phyloP scores from a whole-genome alignment of 805 yeast species.

The Metschnikowia sp. region DNA sequence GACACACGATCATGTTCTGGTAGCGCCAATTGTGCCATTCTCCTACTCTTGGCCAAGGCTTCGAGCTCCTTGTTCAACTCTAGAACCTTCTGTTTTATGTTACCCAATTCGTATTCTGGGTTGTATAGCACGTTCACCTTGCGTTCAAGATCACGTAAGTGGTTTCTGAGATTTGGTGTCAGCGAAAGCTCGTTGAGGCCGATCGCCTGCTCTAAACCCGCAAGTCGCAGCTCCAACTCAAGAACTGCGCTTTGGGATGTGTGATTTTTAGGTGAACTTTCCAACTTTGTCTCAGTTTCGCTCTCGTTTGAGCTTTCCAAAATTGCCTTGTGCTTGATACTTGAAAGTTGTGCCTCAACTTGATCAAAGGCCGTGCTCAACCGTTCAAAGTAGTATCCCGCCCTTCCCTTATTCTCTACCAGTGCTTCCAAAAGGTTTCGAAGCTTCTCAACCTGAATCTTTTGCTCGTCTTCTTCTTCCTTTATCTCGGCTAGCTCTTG shows the following conservation, averaged over 20 bases:
- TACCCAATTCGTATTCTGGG: slow-evolving; percentile 29
- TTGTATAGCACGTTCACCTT: slow-evolving; percentile 33
- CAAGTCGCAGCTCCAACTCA: slow-evolving; percentile 26
- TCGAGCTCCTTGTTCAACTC: slow-evolving; percentile 27
- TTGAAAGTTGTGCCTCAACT: slow-evolving; percentile 4
- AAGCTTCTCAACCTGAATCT: not conserved
- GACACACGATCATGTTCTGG: not conserved
- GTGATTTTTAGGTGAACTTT: not conserved
- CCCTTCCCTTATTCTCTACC: not conserved
- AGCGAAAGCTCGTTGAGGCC: slow-evolving; percentile 17
- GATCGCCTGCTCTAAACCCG: slow-evolving; percentile 20
- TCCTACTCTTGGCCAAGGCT: slow-evolving; percentile 18
- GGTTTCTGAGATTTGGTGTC: slow-evolving; percentile 21
- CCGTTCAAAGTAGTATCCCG: slow-evolving; percentile 3
- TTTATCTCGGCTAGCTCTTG: slow-evolving; percentile 39
- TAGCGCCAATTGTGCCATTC: slow-evolving; percentile 15
- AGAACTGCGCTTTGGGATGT: slow-evolving; percentile 8
- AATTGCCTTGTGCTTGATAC: not conserved
- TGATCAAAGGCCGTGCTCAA: not conserved
- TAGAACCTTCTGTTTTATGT: slow-evolving; percentile 24
- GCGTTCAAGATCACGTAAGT: slow-evolving; percentile 30
- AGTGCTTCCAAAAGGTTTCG: slow-evolving; percentile 2
- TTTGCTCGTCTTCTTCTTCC: slow-evolving; percentile 8
- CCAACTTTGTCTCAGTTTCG: not conserved
- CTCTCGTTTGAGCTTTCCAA: not conserved